Evolutionary conservation across 768 basidiomycete genomes (phyloP).

Genomic region (Hysterangium stoloniferum): DNA sequence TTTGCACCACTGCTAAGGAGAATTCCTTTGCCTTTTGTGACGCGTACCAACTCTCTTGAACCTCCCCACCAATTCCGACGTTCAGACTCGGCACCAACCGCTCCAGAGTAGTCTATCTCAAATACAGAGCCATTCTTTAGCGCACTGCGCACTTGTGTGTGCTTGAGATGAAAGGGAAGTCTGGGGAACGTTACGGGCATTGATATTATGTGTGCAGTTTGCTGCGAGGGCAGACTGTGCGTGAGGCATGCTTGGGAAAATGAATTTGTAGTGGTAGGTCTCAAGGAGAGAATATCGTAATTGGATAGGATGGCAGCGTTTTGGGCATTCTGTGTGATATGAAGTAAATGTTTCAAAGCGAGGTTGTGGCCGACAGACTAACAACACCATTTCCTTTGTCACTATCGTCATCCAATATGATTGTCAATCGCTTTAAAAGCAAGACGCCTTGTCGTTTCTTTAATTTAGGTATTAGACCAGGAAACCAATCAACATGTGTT

Average conservation of each 20-base stretch:
- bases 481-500: conserved; percentile 56
- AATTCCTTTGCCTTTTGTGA: conserved; percentile 73
- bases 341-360: background rate
- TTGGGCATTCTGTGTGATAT: conserved; percentile 52
- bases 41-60: conserved; percentile 66
- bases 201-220: conserved; percentile 76
- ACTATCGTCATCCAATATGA: conserved; percentile 74
- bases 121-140: conserved; percentile 78
- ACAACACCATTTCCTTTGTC: conserved; percentile 84
- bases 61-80: conserved; percentile 84
- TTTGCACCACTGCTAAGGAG: conserved; percentile 63
- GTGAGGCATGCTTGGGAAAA: conserved; percentile 78
- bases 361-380: conserved; percentile 16
- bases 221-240: conserved; percentile 63
- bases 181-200: conserved; percentile 73
- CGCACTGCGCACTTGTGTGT: conserved; percentile 74
- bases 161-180: conserved; percentile 74
- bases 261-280: conserved; percentile 62
- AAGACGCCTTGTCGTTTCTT: conserved; percentile 52
- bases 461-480: conserved; percentile 50
- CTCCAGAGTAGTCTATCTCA: conserved; percentile 72
- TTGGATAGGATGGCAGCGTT: conserved; percentile 50
- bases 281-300: conserved; percentile 73
- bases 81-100: conserved; percentile 56
- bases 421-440: conserved; percentile 70